phyloP scores from a whole-genome alignment of 2,329 filamentous ascomycete genomes.

The Hypocrella siamensis region DNA sequence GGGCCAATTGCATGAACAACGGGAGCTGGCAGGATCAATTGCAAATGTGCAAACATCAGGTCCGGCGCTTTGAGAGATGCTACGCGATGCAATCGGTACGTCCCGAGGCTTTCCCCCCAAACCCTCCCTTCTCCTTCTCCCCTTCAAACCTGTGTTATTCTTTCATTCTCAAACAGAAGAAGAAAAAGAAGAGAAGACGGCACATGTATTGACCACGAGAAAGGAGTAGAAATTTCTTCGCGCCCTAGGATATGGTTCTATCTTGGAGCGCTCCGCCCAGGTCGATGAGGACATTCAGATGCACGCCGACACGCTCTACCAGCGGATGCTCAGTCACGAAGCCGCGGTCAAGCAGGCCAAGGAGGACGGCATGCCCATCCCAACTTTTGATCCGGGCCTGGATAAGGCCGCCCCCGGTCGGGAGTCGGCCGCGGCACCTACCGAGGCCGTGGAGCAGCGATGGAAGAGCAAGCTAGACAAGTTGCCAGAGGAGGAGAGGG shows the following conservation, averaged over 20 bases:
- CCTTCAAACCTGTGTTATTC: no score
- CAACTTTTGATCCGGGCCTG: constrained; percentile 43
- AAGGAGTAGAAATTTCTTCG: constrained; percentile 60
- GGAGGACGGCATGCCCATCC: constrained; percentile 39
- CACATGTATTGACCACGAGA: background rate
- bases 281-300: constrained; percentile 85
- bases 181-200: no score
- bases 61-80: constrained; percentile 66
- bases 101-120: no score
- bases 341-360: constrained; percentile 54
- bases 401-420: constrained; percentile 18
- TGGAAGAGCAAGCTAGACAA: constrained; percentile 42
- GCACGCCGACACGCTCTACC: constrained; percentile 84
- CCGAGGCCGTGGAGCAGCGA: constrained; percentile 30
- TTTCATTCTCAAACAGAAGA: no score
- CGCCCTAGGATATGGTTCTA: constrained; percentile 71
- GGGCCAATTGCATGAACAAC: constrained; percentile 66
- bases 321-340: constrained; percentile 76
- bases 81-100: constrained; percentile 73
- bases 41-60: constrained; percentile 70
- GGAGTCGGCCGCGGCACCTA: constrained; percentile 12
- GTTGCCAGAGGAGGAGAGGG: constrained; percentile 40
- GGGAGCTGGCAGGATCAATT: constrained; percentile 53
- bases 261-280: constrained; percentile 44
- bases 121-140: no score